phyloP scores from a whole-genome alignment of 2,329 filamentous ascomycete species.

The Tolypocladium tropicale region DNA sequence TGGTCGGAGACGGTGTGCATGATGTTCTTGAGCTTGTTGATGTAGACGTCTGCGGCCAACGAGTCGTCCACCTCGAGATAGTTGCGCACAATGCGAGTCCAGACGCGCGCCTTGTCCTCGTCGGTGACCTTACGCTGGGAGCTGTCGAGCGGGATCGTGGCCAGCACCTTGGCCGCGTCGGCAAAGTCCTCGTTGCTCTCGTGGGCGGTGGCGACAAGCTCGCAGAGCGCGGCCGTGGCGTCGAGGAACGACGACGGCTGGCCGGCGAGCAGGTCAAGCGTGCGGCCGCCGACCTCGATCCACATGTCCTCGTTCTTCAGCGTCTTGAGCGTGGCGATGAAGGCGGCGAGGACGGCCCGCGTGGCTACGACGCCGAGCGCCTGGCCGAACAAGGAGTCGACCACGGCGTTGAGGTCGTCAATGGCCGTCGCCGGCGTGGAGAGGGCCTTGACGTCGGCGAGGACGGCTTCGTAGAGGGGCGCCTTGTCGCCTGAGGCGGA shows the following conservation, averaged over 20 bases:
- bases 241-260: slow-evolving; percentile 66
- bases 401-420: slow-evolving; percentile 56
- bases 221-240: slow-evolving; percentile 68
- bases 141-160: slow-evolving; percentile 78
- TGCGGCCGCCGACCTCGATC: slow-evolving; percentile 65
- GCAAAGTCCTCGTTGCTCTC: slow-evolving; percentile 74
- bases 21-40: slow-evolving; percentile 93
- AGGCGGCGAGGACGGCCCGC: slow-evolving; percentile 57
- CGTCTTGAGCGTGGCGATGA: slow-evolving; percentile 52
- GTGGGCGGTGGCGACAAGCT: slow-evolving; percentile 73
- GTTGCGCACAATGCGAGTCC: slow-evolving; percentile 90
- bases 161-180: slow-evolving; percentile 65
- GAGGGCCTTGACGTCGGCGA: slow-evolving; percentile 30
- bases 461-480: slow-evolving; percentile 35
- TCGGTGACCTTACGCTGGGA: slow-evolving; percentile 77
- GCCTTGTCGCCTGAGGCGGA: slow-evolving; percentile 27
- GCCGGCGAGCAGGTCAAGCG: slow-evolving; percentile 54
- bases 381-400: slow-evolving; percentile 57
- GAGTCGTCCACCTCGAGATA: slow-evolving; percentile 92
- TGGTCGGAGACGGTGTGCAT: slow-evolving; percentile 69
- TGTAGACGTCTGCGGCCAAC: slow-evolving; percentile 70
- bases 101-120: slow-evolving; percentile 72
- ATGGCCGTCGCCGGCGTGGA: slow-evolving; percentile 27
- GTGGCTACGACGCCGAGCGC: slow-evolving; percentile 67
- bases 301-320: slow-evolving; percentile 54